A percentile compares a stretch with the other conserved stretches of the same genome.
phyloP scores from a whole-genome alignment of 352 stramenopile species.

The Thalassiosira livingstoniorum region DNA sequence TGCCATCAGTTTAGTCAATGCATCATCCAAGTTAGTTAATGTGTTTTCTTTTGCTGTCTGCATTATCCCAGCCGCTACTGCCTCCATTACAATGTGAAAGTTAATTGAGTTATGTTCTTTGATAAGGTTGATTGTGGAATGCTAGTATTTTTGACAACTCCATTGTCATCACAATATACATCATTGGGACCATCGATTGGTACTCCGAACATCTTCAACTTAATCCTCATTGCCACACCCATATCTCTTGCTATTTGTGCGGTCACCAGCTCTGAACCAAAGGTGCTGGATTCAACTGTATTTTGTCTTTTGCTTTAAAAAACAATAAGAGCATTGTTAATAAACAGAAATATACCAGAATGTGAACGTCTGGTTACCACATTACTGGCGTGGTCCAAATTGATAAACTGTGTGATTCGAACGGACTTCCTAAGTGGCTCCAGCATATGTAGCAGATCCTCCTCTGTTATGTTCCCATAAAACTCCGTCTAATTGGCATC shows the following conservation, averaged over 20 bases:
- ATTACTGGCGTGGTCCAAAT: slow-evolving; percentile 64
- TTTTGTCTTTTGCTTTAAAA: slow-evolving; percentile 62
- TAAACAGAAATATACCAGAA: slow-evolving; percentile 59
- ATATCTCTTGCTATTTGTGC: slow-evolving; percentile 59
- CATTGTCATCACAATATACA: slow-evolving; percentile 63
- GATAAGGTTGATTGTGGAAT: slow-evolving; percentile 53
- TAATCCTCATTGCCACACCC: too few species aligned
- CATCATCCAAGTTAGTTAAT: slow-evolving; percentile 52
- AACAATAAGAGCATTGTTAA: slow-evolving; percentile 50
- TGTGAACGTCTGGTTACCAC: slow-evolving; percentile 55
- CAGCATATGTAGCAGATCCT: slow-evolving; percentile 40
- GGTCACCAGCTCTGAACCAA: slow-evolving; percentile 61
- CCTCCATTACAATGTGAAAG: slow-evolving; percentile 51
- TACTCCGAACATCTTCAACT: slow-evolving; percentile 63
- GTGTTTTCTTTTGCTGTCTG: slow-evolving; percentile 54
- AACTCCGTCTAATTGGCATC: slow-evolving; percentile 54
- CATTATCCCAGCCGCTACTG: slow-evolving; percentile 55
- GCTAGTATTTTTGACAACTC: slow-evolving; percentile 54
- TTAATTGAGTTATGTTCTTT: slow-evolving; percentile 68
- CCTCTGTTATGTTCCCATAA: slow-evolving; percentile 54
- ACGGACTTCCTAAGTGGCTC: slow-evolving; percentile 39
- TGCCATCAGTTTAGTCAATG: slow-evolving; percentile 63
- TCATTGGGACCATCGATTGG: slow-evolving; percentile 43
- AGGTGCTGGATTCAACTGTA: slow-evolving; percentile 63
- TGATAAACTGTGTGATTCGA: slow-evolving; percentile 25